Base-by-base conservation (phyloP, 2,329 filamentous ascomycete genomes). In the Pseudocercospora fijiensis region DNA sequence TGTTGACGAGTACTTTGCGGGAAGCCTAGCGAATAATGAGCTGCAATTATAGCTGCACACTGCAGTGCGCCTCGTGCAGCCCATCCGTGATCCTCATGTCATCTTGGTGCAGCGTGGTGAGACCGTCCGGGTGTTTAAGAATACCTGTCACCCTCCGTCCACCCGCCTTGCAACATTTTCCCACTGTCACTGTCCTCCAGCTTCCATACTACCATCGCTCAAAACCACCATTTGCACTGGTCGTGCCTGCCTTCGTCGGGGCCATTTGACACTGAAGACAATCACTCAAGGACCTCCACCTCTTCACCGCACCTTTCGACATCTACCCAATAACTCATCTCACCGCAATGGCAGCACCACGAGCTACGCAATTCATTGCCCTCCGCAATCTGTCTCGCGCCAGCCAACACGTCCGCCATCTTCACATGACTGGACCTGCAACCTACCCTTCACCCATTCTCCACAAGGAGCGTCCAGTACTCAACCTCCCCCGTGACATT, bases 371-470 rank as follows among this genome's bases (percentile, higher is more conserved):
- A 64, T 73, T 77, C 66, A 77, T 78, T 68, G 78, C 78, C 69
- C 76, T 81, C 64, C 75, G 73, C 66, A 78, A 75, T 67, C 71
- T 80, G 62, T 74, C 77, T 70, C 72, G 71, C 16, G 62, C 62
- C 65, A 75, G 72, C 70, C 75, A 72, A 43, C 72, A 78, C 62
- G 71, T 74, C 69, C 85, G 86, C 69, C 75, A 76, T 62, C 80
- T 88, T 57, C 83, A 85, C 77, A 86, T 87, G 78, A 88, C 86
- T 37, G 85, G 85, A 60, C 82, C 83, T 43, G 80, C 85, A 27
- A 85, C 84, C 57, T 85, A 82, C 65, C 79, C 78, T 71, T 84
- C 77, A 68, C 79, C 74, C 71, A 77, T 79, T 76, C 79, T 75
- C 71, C 82, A 71, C 73, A 75, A 80, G 30, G 84, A 85, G 69